Conservation (phyloP, 805 yeast genomes). For the Yarrowia alimentaria region DNA sequence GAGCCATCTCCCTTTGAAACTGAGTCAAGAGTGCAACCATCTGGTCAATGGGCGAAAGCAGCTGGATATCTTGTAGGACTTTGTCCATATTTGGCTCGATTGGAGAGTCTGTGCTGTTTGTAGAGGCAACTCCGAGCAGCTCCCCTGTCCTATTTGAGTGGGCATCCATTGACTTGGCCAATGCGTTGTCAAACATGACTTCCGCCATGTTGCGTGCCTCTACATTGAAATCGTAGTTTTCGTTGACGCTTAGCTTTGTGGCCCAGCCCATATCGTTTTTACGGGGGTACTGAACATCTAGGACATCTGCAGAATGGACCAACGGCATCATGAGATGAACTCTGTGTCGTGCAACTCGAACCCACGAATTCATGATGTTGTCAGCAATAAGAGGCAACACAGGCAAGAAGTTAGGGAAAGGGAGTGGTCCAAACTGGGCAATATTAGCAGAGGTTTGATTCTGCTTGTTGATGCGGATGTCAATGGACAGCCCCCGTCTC, state of each 20-base stretch:
- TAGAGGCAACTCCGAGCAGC: slow-evolving; percentile 10
- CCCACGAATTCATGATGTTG: slow-evolving; percentile 23
- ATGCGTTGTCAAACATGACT: slow-evolving; percentile 21
- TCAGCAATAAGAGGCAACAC: slow-evolving; percentile 25
- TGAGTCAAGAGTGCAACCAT: slow-evolving; percentile 15
- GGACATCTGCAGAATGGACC: slow-evolving; percentile 16
- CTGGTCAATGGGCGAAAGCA: slow-evolving; percentile 14
- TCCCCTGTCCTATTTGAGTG: slow-evolving; percentile 8
- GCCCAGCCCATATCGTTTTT: slow-evolving; percentile 14
- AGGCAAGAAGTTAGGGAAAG: slow-evolving; percentile 10
- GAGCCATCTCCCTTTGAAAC: slow-evolving; percentile 19
- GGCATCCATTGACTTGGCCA: slow-evolving; percentile 21
- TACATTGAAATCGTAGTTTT: slow-evolving; percentile 12
- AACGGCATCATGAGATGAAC: slow-evolving; percentile 25
- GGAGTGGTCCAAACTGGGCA: slow-evolving; percentile 9
- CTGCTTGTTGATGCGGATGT: slow-evolving; percentile 16
- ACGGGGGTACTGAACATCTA: slow-evolving; percentile 7
- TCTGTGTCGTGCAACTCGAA: slow-evolving; percentile 4
- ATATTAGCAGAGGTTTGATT: slow-evolving; percentile 1
- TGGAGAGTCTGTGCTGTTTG: background rate
- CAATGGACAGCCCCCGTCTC: slow-evolving; percentile 22
- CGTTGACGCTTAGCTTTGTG: slow-evolving; percentile 10
- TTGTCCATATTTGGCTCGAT: slow-evolving; percentile 11
- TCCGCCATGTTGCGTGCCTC: slow-evolving; percentile 21
- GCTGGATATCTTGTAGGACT: slow-evolving; percentile 14